phyloP scores from a whole-genome alignment of 768 basidiomycete genomes.

The Dacryopinax primogenitus region DNA sequence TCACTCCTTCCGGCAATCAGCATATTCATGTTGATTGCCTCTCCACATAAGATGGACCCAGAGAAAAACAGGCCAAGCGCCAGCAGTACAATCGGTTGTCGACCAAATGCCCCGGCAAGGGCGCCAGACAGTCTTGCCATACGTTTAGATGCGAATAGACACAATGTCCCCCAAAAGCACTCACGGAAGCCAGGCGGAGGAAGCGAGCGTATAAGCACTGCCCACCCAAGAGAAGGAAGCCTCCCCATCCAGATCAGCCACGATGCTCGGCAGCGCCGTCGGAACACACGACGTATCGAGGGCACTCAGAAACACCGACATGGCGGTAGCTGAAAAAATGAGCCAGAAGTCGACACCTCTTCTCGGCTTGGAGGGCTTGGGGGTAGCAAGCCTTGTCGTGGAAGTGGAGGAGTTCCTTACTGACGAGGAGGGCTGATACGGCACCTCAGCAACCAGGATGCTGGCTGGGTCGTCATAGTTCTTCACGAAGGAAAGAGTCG shows the following conservation, averaged over 20 bases:
- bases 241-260: slow-evolving; percentile 29
- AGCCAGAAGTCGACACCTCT: slow-evolving; percentile 25
- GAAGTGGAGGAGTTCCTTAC: too few relatives aligned
- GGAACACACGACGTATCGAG: slow-evolving; percentile 25
- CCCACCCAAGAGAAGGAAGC: slow-evolving; percentile 33
- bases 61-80: slow-evolving; percentile 19
- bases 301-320: slow-evolving; percentile 25
- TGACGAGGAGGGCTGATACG: too few relatives aligned
- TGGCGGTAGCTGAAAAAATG: slow-evolving; percentile 24
- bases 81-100: slow-evolving; percentile 19
- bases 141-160: neutral
- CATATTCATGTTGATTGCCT: too few relatives aligned
- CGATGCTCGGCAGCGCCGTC: slow-evolving; percentile 27
- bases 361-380: neutral
- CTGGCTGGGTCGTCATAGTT: too few relatives aligned
- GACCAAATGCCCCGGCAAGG: slow-evolving; percentile 20
- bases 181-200: slow-evolving; percentile 32
- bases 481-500: too few relatives aligned
- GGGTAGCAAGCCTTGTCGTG: too few relatives aligned
- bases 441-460: too few relatives aligned
- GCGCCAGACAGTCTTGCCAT: neutral
- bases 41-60: slow-evolving; percentile 21
- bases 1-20: slow-evolving; percentile 20
- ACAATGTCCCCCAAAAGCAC: too few relatives aligned
- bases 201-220: slow-evolving; percentile 32